Base-by-base conservation (phyloP, 1,284 basidiomycete genomes). In the Rhodotorula sp. region DNA sequence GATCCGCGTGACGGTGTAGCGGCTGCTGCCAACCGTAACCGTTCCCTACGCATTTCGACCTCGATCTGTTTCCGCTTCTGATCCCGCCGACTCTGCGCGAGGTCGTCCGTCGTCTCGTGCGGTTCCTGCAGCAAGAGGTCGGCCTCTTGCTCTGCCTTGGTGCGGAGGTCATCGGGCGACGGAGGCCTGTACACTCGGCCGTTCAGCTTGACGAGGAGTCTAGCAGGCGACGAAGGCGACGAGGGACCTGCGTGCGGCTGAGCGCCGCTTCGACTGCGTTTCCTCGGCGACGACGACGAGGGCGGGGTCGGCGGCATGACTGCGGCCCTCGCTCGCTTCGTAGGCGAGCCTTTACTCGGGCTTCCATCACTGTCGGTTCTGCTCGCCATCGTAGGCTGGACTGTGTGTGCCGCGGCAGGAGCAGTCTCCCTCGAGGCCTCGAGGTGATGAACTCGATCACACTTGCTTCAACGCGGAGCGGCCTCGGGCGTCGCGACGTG, bases 111-210 rank as follows among this genome's bases (percentile, higher is more conserved):
- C 43, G 66, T 66, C 62, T 76, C 75, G 20, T 49, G 46, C 2
- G 75, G 72, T 48, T 74, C 75, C 51, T 21, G 47, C 3, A 76
- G 57, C 21, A 74, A 62, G 21, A 68, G 29, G 62, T 71, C 56
- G 26, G 75, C 69, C 21, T 72, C 69, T 49, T 64, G 48, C 18
- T 68, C 64, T 31, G 29, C 64, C 5, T 59, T 47, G 10, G 64
- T 60, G 23, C 65, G 58, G 12, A 31, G 52, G 52, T 71, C 70
- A 60, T 63, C 64, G 21, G 67, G 63, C 5, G 62, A 59, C 0
- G 60, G 71, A 0, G 70, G 73, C 46, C 75, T 72, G 59, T 72
- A 76, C 31, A 76, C 67, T 29, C 73, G 69, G 26, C 75, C 75
- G 47, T 48, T 67, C 21, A 76, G 65, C 48, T 67, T 74, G 62